Evolutionary conservation across 805 yeast genomes (phyloP).

Genomic region (Maudiozyma barnettii): DNA sequence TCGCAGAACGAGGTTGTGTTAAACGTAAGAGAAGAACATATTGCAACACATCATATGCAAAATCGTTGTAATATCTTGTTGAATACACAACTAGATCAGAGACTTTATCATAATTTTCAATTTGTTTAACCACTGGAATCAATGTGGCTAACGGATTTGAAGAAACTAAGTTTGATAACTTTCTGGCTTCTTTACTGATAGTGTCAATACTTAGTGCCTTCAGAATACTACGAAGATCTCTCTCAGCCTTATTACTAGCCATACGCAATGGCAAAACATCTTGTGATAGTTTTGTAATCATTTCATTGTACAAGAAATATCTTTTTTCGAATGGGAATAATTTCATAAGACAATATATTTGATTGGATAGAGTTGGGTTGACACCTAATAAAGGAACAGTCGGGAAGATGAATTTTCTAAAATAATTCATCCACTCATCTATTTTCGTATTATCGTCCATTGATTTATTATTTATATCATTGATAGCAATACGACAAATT

Average conservation of each 20-base stretch:
- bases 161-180: constrained; percentile 60
- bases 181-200: constrained; percentile 59
- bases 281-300: constrained; percentile 49
- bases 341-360: constrained; percentile 46
- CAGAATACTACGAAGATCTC: constrained; percentile 64
- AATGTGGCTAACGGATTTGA: constrained; percentile 75
- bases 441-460: constrained; percentile 11
- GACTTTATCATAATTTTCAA: constrained; percentile 87
- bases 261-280: constrained; percentile 46
- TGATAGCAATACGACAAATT: constrained; percentile 49
- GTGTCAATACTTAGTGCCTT: constrained; percentile 79
- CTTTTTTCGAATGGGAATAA: constrained; percentile 52
- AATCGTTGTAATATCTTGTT: constrained; percentile 61
- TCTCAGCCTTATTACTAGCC: constrained; percentile 59
- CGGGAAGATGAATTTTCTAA: constrained; percentile 60
- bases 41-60: constrained; percentile 80
- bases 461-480: constrained; percentile 26
- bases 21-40: constrained; percentile 63
- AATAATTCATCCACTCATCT: constrained; percentile 47
- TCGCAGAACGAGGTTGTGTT: constrained; percentile 53
- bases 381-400: constrained; percentile 43
- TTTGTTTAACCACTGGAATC: constrained; percentile 60
- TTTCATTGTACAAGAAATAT: constrained; percentile 73
- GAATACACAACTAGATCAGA: constrained; percentile 69
- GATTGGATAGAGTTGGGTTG: constrained; percentile 52